Evolutionary conservation across 768 basidiomycete genomes (phyloP), one percentile per base, ranked within the genome.

Genomic region (Phylloporus arenicola): DNA sequence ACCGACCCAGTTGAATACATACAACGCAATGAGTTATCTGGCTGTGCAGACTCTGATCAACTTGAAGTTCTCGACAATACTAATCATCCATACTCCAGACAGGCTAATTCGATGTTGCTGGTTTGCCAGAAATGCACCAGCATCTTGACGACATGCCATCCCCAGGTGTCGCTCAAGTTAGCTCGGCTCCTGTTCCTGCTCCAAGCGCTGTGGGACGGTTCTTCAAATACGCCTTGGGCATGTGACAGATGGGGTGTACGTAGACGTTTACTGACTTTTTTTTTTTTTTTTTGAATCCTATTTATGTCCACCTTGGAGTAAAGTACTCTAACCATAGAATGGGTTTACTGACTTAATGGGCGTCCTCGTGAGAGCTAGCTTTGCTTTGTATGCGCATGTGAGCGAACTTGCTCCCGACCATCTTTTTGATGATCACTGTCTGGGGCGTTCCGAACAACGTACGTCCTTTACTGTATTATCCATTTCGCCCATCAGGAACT

Each of bases 371-470:
- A 34, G 16, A 34, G 33, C 16, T 14, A 34, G 33, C 33, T 16
- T 8, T 16, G 14, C 16, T 14, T 34, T 6, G 14, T 34, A 9
- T 10, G 27, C 8, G 27, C 27, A 6, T 10, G 1, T 34, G 33
- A 34, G 16, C 16, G 33, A 34, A 34, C 33, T 34, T 34, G 33
- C 33, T 14, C 5, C 3, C 33, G 6, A 34, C 33, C 6, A 14
- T 34, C 33, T 16, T 34, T 14, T 34, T 34, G 33, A 34, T 34
- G 33, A 16, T 34, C 33, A 7, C 11, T 20, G 31, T 55, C 44
- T 62, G 52, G 54, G 47, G 60, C 13, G 3, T 48, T 27, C 52
- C 52, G 29, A 17, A 40, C 9, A 43, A 57, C 31, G 60, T 53
- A 45, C 27, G 51, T 51, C 34, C 7, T 34, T 8, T 9, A 5